These are phyloP conservation scores for Rutstroemia sydowiana DNA, from an alignment of 2,329 filamentous ascomycete genomes.

Conservation along the genomic window DNA sequence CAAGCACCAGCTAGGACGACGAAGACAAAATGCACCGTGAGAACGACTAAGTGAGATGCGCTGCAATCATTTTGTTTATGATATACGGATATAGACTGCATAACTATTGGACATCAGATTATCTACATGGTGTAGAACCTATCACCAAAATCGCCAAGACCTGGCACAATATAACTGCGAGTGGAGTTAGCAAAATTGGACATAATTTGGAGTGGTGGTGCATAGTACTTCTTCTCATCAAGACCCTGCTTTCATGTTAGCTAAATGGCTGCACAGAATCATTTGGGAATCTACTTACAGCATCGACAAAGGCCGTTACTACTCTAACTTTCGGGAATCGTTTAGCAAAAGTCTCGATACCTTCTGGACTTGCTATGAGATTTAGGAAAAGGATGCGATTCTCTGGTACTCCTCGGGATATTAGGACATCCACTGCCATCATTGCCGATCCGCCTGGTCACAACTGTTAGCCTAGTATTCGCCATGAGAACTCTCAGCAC, in stretches of 20 bases:
- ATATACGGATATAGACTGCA: not conserved
- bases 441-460: slow-evolving; percentile 81
- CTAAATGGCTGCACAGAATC: no score
- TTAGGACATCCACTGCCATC: slow-evolving; percentile 93
- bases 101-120: not conserved
- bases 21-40: not conserved
- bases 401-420: slow-evolving; percentile 83
- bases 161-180: slow-evolving; percentile 84
- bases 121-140: slow-evolving; percentile 83
- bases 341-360: slow-evolving; percentile 79
- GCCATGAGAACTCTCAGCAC: no score
- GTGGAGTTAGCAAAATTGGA: slow-evolving; percentile 7
- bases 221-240: slow-evolving; percentile 90
- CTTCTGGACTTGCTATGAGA: slow-evolving; percentile 92
- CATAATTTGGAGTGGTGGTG: not conserved
- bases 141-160: slow-evolving; percentile 91
- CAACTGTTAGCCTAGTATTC: not conserved
- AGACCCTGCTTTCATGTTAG: slow-evolving; percentile 52
- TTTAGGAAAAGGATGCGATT: slow-evolving; percentile 95
- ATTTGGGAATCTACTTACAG: slow-evolving; percentile 38
- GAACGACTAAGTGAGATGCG: not conserved
- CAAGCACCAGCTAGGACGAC: not conserved
- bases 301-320: slow-evolving; percentile 91
- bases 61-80: not conserved
- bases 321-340: slow-evolving; percentile 85